These are phyloP conservation scores for Ustilago crameri DNA, from an alignment of 1,284 basidiomycete genomes.

Conservation along the genomic window DNA sequence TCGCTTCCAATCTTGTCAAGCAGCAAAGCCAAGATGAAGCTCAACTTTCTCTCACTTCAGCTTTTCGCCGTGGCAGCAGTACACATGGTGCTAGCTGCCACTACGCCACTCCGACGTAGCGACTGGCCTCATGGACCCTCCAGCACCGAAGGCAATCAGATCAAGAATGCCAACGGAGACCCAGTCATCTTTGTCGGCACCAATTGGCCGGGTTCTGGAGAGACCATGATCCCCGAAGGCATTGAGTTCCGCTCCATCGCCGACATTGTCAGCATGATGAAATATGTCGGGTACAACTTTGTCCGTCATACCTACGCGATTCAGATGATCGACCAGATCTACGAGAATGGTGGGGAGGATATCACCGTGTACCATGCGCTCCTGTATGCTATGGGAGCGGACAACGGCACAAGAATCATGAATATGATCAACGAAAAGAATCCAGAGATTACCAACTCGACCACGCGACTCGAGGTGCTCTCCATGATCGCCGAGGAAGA, in stretches of 20 bases:
- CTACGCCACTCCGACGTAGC: constrained; percentile 16
- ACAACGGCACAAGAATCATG: constrained; percentile 39
- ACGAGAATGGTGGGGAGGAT: constrained; percentile 35
- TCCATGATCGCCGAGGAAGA: constrained; percentile 35
- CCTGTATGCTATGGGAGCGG: constrained; percentile 22
- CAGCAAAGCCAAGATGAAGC: constrained; percentile 21
- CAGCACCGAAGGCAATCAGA: constrained; percentile 28
- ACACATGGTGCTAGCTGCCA: constrained; percentile 14
- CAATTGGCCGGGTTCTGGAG: constrained; percentile 45
- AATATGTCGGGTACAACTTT: constrained; percentile 46
- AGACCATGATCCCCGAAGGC: constrained; percentile 46
- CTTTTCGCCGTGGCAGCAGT: constrained; percentile 19
- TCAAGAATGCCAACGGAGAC: constrained; percentile 37
- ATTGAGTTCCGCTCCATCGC: constrained; percentile 32
- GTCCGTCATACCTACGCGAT: constrained; percentile 44
- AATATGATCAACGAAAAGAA: constrained; percentile 38
- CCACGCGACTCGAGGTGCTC: constrained; percentile 34
- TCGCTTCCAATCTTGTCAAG: not conserved
- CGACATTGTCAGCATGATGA: constrained; percentile 35
- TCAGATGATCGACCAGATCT: constrained; percentile 53
- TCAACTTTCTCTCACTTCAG: constrained; percentile 17
- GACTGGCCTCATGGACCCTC: constrained; percentile 41
- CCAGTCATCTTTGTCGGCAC: constrained; percentile 36
- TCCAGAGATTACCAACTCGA: constrained; percentile 24
- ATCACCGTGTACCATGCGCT: constrained; percentile 28